Base-by-base conservation (phyloP, 768 basidiomycete genomes). In the Tricholomella constricta region DNA sequence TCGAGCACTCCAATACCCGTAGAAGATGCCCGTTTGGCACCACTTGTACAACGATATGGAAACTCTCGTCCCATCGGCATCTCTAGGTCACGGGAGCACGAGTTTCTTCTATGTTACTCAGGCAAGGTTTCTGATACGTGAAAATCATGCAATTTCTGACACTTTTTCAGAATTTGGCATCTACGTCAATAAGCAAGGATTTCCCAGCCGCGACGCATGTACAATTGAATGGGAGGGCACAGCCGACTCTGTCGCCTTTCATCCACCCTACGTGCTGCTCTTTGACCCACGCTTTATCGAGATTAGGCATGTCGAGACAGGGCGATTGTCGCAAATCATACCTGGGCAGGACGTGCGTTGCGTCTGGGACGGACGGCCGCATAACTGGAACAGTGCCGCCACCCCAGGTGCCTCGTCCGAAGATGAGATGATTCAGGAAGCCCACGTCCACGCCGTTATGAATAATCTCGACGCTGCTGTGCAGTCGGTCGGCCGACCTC, bases 221-320 rank as follows among this genome's bases (percentile, higher is more conserved):
- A 85, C 85, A 4, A 88, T 97, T 50, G 95, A 98, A 68, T 98
- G 94, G 93, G 95, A 98, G 68, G 92, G 94, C 15, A 88, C 83
- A 0, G 92, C 91, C 0, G 91, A 94, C 58, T 85, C 85, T 27
- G 91, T 91, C 20, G 92, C 93, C 2, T 86, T 91, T 73, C 94
- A 95, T 65, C 82, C 87, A 40, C 94, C 94, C 1, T 94, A 94
- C 63, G 76, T 98, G 42, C 77, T 95, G 37, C 81, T 94, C 42
- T 92, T 96, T 66, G 92, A 95, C 65, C 78, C 84, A 8, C 86
- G 89, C 2, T 95, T 97, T 73, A 89, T 97, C 60, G 94, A 97
- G 69, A 81, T 97, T 35, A 84, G 94, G 20, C 88, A 94, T 66
- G 80, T 92, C 57, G 82, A 86, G 58, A 89, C 85, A 0, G 90